phyloP scores from a whole-genome alignment of 352 stramenopile species.

The Pythium periplocum region DNA sequence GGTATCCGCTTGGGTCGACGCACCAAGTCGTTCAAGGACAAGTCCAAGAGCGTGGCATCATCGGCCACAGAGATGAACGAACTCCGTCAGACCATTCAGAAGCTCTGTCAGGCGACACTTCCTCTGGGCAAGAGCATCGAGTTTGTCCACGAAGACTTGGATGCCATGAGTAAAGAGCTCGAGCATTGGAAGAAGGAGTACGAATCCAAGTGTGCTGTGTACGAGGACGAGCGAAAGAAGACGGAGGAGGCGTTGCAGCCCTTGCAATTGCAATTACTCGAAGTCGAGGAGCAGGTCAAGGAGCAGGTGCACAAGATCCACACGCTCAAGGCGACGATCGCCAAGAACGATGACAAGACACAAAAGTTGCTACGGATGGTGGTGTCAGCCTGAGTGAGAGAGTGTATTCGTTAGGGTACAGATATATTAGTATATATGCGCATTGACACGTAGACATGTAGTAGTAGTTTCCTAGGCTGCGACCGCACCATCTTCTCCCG shows the following conservation, averaged over 20 bases:
- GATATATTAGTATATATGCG: too few species aligned
- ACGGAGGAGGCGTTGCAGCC: constrained; percentile 82
- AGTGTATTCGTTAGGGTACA: too few species aligned
- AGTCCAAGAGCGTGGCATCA: constrained; percentile 64
- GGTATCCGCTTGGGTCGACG: constrained; percentile 67
- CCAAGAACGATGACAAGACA: constrained; percentile 92
- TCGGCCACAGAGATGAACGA: constrained; percentile 73
- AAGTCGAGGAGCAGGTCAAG: constrained; percentile 89
- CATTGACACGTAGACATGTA: too few species aligned
- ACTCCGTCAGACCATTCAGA: constrained; percentile 80
- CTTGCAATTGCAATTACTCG: constrained; percentile 73
- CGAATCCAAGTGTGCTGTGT: constrained; percentile 62
- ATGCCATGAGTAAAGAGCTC: constrained; percentile 92
- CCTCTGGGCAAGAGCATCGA: constrained; percentile 91
- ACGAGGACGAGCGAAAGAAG: constrained; percentile 82
- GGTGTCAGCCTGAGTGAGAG: constrained; percentile 49
- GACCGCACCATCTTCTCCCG: background rate
- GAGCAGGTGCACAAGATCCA: constrained; percentile 91
- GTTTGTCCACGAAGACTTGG: constrained; percentile 92
- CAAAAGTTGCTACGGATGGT: constrained; percentile 86
- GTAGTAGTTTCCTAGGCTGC: too few species aligned
- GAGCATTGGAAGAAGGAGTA: constrained; percentile 89
- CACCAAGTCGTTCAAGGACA: constrained; percentile 82
- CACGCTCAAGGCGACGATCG: constrained; percentile 87
- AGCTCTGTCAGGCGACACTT: constrained; percentile 89